Evolutionary conservation across 768 basidiomycete species (phyloP), one percentile per base, ranked within the genome.

Genomic region (Bullera alba): DNA sequence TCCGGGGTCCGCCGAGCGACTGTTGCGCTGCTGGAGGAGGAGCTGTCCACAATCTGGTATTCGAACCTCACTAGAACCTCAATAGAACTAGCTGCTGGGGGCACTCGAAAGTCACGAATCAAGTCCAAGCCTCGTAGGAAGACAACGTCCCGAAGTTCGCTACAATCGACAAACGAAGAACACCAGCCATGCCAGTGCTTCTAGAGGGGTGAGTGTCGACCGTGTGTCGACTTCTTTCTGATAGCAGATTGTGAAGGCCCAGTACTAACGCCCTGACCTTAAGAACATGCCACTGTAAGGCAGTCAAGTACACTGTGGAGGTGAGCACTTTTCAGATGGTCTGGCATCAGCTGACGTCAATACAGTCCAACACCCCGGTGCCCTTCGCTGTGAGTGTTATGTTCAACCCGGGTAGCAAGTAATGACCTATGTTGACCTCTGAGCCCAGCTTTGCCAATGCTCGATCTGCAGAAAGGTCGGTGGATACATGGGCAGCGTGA

Each of bases 401-500:
- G 14, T 36, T 14, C n/a, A 39, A 23, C 8, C 4, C 28, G 42
- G 6, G n/a, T 15, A 21, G 21, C 27, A 26, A 5, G 22, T 3
- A 6, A 15, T 34, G 21, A 26, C 23, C 32, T 51, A 23, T 22
- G 15, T 14, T 28, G 14, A 7, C 19, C 42, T 42, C 38, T 17
- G 28, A 26, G 15, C 2, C 10, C 42, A 63, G 62, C n/a, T 65
- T 15, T 71, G 69, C 42, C 61, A 61, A 54, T 72, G 71, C 35
- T 65, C 67, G 28, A 70, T 72, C 53, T 72, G 71, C 41, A 58
- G 71, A 2, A 72, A 72, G 45, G 61, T 60, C 4, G 71, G 69
- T 4, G 71, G 71, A 17, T 72, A 70, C 45, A 72, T 72, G 71
- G 71, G 71, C n/a, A 65, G 61, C 30, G 53, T 64, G 26, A 71